phyloP scores from a whole-genome alignment of 2,329 filamentous ascomycete genomes.

The Xylariales sp. region DNA sequence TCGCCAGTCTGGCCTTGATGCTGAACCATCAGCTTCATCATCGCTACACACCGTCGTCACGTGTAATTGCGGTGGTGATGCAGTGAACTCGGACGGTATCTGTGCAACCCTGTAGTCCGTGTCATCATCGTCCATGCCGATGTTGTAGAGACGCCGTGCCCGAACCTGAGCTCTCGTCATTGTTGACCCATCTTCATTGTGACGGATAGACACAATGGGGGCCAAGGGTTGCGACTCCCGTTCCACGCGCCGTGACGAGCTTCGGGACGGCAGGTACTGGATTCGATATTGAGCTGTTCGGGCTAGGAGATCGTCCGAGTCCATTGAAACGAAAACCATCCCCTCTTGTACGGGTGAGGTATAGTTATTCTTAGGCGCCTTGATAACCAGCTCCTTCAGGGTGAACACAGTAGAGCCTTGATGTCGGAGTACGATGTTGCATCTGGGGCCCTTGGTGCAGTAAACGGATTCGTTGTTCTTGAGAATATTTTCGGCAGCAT shows the following conservation, averaged over 20 bases:
- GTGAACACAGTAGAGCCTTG: slow-evolving; percentile 76
- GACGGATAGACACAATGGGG: slow-evolving; percentile 46
- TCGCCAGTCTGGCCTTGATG: slow-evolving; percentile 28
- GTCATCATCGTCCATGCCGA: slow-evolving; percentile 37
- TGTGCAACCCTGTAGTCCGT: slow-evolving; percentile 45
- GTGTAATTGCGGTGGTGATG: slow-evolving; percentile 43
- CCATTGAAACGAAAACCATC: slow-evolving; percentile 88
- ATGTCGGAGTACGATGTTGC: slow-evolving; percentile 82
- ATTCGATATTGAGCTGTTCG: slow-evolving; percentile 74
- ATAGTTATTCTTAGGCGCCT: slow-evolving; percentile 74
- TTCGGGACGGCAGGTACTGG: slow-evolving; percentile 46
- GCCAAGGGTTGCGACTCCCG: slow-evolving; percentile 22
- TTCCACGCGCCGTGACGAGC: slow-evolving; percentile 19
- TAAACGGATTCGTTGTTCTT: slow-evolving; percentile 81
- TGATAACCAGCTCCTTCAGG: slow-evolving; percentile 81
- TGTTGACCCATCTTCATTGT: slow-evolving; percentile 47
- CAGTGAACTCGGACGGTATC: slow-evolving; percentile 52
- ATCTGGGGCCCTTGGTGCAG: slow-evolving; percentile 81
- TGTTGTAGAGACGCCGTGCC: slow-evolving; percentile 40
- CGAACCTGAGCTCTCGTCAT: slow-evolving; percentile 40
- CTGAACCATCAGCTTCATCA: slow-evolving; percentile 44
- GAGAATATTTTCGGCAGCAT: slow-evolving; percentile 76
- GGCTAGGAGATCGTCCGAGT: slow-evolving; percentile 67
- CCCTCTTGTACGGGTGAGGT: slow-evolving; percentile 90
- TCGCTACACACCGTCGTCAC: slow-evolving; percentile 59